Percentiles rank a stretch among this genome's conserved stretches.
These are phyloP conservation scores for Mallotus nudiflorus DNA, from an alignment of 345 rosid species.

Conservation along the genomic window DNA sequence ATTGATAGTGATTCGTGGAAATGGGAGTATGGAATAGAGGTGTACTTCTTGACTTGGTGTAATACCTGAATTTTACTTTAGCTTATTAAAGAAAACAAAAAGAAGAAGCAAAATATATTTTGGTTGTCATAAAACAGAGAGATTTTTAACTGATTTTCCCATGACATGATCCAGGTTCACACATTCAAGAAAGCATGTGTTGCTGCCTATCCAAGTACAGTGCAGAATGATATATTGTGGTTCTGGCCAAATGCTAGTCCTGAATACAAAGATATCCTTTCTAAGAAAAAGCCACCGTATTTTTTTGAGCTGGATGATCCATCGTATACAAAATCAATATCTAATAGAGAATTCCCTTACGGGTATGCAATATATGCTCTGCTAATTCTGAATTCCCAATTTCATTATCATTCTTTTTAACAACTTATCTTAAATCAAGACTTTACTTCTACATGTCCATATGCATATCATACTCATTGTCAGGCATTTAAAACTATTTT, in stretches of 20 bases:
- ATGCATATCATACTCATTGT: neutral
- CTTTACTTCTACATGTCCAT: neutral
- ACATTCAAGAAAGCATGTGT: slow-evolving; percentile 79
- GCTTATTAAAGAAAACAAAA: neutral
- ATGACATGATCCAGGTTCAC: slow-evolving; percentile 48
- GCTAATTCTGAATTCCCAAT: neutral
- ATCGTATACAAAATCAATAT: slow-evolving; percentile 51
- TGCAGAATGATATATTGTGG: slow-evolving; percentile 82
- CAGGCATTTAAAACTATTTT: too few relatives aligned
- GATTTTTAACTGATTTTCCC: slow-evolving; percentile 4
- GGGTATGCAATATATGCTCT: slow-evolving; percentile 48
- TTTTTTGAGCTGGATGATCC: slow-evolving; percentile 76
- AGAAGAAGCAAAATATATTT: too few relatives aligned
- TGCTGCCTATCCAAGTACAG: slow-evolving; percentile 63
- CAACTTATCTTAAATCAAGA: neutral
- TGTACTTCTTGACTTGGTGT: neutral
- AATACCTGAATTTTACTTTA: neutral
- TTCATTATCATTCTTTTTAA: neutral
- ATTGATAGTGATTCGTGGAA: too few relatives aligned
- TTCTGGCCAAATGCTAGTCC: slow-evolving; percentile 85
- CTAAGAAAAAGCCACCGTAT: slow-evolving; percentile 63
- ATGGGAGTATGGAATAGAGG: neutral
- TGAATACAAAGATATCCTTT: slow-evolving; percentile 58
- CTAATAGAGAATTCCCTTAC: slow-evolving; percentile 71
- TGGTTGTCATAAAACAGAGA: neutral